Evolutionary conservation across 2,329 filamentous ascomycete genomes (phyloP).

Genomic region (Calycina herbarum): DNA sequence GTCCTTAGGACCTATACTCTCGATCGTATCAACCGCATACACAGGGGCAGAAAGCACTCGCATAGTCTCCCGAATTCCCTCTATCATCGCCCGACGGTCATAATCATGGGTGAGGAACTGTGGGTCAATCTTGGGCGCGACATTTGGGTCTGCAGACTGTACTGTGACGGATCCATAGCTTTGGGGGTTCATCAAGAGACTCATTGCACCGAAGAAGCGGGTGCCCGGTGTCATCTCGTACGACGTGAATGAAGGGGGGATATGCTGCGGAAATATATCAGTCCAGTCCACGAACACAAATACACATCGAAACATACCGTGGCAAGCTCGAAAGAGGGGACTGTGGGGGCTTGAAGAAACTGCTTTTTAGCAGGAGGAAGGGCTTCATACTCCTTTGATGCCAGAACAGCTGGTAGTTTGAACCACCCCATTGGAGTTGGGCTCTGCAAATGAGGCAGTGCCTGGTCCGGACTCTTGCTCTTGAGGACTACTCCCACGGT

Average conservation of each 20-base stretch:
- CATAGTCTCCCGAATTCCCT: conserved; percentile 47
- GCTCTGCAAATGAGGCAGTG: conserved; percentile 43
- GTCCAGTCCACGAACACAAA: conserved; percentile 15
- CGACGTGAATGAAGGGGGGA: conserved; percentile 39
- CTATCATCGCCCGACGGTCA: conserved; percentile 52
- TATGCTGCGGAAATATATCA: conserved; percentile 20
- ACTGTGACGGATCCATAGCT: conserved; percentile 62
- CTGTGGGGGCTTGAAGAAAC: conserved; percentile 48
- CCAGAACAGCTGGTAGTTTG: conserved; percentile 43
- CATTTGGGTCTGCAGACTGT: conserved; percentile 60
- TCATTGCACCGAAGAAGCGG: conserved; percentile 45
- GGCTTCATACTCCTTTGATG: conserved; percentile 49
- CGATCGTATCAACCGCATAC: conserved; percentile 47
- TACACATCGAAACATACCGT: conserved; percentile 47
- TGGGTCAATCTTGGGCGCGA: conserved; percentile 62
- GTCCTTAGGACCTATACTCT: conserved; percentile 45
- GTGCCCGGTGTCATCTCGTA: conserved; percentile 38
- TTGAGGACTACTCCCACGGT: conserved; percentile 42
- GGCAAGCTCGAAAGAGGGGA: conserved; percentile 58
- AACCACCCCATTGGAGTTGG: conserved; percentile 45
- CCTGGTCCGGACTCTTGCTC: conserved; percentile 42
- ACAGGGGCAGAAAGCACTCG: conserved; percentile 44
- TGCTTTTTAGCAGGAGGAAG: conserved; percentile 46
- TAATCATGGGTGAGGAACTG: conserved; percentile 58
- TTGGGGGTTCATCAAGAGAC: conserved; percentile 56